Percentiles rank a stretch among this genome's conserved stretches.
Evolutionary conservation across 1,139 yeast species (phyloP).

Genomic region (Suhomyces guaymorum): DNA sequence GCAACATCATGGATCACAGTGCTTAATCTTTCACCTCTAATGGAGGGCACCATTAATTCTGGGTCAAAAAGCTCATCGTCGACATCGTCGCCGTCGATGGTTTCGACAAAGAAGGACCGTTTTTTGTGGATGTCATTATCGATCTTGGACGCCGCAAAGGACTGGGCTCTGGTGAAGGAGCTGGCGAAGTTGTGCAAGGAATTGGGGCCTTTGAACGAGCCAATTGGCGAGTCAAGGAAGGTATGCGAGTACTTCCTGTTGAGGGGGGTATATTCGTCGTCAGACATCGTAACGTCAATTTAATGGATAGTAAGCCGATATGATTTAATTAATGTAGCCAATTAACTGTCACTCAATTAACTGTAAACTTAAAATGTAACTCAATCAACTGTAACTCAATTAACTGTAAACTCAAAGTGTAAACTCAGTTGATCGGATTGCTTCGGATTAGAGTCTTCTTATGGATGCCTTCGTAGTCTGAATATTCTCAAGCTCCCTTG

Average conservation of each 20-base stretch:
- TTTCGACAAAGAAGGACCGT: constrained; percentile 39
- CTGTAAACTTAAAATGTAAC: too few species aligned
- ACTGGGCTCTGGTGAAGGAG: constrained; percentile 50
- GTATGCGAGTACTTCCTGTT: constrained; percentile 30
- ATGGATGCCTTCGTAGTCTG: too few species aligned
- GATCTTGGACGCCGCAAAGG: constrained; percentile 45
- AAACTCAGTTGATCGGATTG: too few species aligned
- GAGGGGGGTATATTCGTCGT: constrained; percentile 20
- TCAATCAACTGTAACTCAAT: too few species aligned
- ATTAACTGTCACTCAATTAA: too few species aligned
- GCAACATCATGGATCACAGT: constrained; percentile 45
- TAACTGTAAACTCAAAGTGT: too few species aligned
- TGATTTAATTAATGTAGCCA: too few species aligned
- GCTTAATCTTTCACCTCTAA: constrained; percentile 64
- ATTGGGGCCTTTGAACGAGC: constrained; percentile 50
- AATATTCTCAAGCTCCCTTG: too few species aligned
- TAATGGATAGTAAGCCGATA: neutral
- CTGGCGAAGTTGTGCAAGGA: constrained; percentile 50
- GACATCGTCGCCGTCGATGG: constrained; percentile 20
- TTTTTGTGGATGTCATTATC: constrained; percentile 47
- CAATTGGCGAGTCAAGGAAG: constrained; percentile 42
- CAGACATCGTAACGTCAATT: constrained; percentile 1
- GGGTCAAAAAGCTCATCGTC: constrained; percentile 72
- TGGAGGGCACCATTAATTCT: constrained; percentile 65
- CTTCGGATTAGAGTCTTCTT: too few species aligned